phyloP scores from a whole-genome alignment of 148 eudicot genomes.

The Pharnaceum exiguum region DNA sequence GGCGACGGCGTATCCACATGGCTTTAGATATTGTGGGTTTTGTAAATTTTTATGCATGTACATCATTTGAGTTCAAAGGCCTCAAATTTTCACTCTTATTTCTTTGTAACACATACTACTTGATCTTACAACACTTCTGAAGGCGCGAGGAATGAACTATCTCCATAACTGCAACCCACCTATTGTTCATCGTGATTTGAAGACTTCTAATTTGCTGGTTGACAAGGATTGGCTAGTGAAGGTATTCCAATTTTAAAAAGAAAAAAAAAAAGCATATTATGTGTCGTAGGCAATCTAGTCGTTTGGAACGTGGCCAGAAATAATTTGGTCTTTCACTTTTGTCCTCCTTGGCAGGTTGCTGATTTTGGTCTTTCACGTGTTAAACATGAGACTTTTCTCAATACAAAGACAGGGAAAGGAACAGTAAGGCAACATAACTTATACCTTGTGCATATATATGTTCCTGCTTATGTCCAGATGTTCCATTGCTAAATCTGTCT shows the following conservation, averaged over 20 bases:
- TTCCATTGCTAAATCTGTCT: not conserved
- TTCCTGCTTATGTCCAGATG: not conserved
- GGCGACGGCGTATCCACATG: conserved; percentile 92
- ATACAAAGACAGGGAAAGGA: conserved; percentile 90
- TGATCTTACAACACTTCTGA: conserved; percentile 13
- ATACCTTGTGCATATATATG: conserved; percentile 3
- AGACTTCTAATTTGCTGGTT: conserved; percentile 95
- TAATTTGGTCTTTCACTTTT: too few relatives aligned
- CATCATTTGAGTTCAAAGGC: not conserved
- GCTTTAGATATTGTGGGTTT: conserved; percentile 90
- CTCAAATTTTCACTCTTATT: not conserved
- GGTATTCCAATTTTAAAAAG: too few relatives aligned
- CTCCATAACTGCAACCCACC: conserved; percentile 91
- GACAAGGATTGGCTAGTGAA: conserved; percentile 97
- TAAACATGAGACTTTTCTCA: conserved; percentile 78
- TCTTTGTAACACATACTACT: not conserved
- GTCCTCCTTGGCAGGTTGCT: conserved; percentile 65
- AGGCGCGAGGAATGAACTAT: conserved; percentile 98
- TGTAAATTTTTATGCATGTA: conserved; percentile 2
- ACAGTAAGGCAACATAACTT: conserved; percentile 48
- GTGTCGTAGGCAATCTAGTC: too few relatives aligned
- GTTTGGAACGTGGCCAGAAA: too few relatives aligned
- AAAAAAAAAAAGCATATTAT: too few relatives aligned
- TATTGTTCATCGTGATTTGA: conserved; percentile 87
- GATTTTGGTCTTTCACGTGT: conserved; percentile 98